Conservation (phyloP, 257 asterid genomes). For the Solanum dulcamara region DNA sequence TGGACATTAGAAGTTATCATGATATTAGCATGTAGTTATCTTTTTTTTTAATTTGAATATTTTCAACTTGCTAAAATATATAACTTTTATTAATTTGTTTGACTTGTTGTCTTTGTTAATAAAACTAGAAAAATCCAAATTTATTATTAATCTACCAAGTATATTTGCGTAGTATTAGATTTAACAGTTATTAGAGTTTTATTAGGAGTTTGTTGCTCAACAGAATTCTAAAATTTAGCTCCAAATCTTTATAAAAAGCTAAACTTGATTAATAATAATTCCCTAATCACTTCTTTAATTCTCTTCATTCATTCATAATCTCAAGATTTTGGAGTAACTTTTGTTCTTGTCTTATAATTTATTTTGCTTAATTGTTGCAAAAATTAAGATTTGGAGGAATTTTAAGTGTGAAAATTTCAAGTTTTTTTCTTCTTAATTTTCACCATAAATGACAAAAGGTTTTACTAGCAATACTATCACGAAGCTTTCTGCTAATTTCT, state of each 20-base stretch:
- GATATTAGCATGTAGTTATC: neutral
- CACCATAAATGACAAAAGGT: constrained; percentile 71
- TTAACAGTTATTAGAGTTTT: constrained; percentile 7
- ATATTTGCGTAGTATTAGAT: neutral
- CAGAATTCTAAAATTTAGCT: neutral
- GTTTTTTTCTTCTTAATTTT: neutral
- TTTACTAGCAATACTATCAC: constrained; percentile 22
- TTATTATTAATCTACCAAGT: neutral
- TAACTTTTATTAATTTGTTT: neutral
- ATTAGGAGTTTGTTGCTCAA: constrained; percentile 19
- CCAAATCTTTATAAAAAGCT: neutral
- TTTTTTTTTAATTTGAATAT: neutral
- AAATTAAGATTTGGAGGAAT: neutral
- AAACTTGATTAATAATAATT: neutral
- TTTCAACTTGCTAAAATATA: neutral
- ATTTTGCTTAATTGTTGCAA: neutral
- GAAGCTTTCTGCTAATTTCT: constrained; percentile 15
- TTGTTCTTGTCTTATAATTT: neutral
- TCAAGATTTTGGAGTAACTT: neutral
- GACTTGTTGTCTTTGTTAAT: neutral
- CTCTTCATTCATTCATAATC: neutral
- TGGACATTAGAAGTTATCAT: too few relatives aligned
- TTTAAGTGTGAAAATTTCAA: neutral
- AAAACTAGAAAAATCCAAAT: neutral
- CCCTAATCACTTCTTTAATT: neutral